phyloP scores from a whole-genome alignment of 139 green algal genomes.

The Chloropicon primus region DNA sequence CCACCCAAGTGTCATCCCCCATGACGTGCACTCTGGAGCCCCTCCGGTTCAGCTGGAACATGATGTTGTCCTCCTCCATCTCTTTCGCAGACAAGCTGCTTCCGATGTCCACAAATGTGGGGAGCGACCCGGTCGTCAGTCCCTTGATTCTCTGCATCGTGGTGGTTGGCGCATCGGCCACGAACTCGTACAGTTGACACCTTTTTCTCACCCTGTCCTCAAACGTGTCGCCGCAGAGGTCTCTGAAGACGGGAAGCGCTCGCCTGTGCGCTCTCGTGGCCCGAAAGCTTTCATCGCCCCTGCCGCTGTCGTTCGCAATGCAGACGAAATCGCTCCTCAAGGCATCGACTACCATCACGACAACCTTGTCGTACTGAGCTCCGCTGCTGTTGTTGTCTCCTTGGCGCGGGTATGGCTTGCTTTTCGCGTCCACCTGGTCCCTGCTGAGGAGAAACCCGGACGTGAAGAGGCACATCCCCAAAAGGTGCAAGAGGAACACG shows the following conservation, averaged over 20 bases:
- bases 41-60: slow-evolving; percentile 52
- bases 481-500: not conserved
- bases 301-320: not conserved
- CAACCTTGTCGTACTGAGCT: slow-evolving; percentile 24
- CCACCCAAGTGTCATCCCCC: slow-evolving; percentile 85
- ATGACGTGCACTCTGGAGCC: slow-evolving; percentile 51
- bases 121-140: slow-evolving; percentile 59
- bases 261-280: not conserved
- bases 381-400: slow-evolving; percentile 2
- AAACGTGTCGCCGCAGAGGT: not conserved
- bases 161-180: slow-evolving; percentile 82
- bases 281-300: not conserved
- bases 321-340: slow-evolving; percentile 52
- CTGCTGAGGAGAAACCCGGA: slow-evolving; percentile 67
- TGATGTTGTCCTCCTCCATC: slow-evolving; percentile 81
- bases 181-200: slow-evolving; percentile 33
- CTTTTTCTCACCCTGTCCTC: not conserved
- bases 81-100: slow-evolving; percentile 57
- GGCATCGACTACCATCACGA: slow-evolving; percentile 66
- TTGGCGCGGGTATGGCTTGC: not conserved
- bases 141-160: slow-evolving; percentile 79
- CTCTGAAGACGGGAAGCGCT: not conserved
- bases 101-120: slow-evolving; percentile 88
- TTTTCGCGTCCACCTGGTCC: slow-evolving; percentile 38
- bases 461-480: slow-evolving; percentile 38